A percentile compares a stretch with the other conserved stretches of the same genome.
Evolutionary conservation across 495 filamentous ascomycete genomes (phyloP).

Genomic region (Penicillium goetzii): DNA sequence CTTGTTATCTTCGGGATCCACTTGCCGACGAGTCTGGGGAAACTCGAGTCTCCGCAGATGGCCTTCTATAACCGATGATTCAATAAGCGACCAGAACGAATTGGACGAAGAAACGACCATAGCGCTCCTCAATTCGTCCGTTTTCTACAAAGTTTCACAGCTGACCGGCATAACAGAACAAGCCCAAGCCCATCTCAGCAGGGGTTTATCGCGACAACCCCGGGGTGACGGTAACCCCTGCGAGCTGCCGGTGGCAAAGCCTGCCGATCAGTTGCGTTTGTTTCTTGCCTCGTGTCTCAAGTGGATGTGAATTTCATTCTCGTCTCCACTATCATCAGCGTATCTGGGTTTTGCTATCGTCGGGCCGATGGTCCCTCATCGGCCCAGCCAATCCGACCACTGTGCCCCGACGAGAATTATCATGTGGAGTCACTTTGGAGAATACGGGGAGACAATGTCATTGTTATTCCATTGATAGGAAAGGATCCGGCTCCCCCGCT

Average conservation of each 20-base stretch:
- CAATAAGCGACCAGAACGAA: background rate
- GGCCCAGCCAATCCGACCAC: conserved; percentile 7
- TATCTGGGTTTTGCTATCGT: conserved; percentile 15
- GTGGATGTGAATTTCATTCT: background rate
- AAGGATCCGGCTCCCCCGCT: conserved; percentile 8
- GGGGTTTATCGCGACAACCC: conserved; percentile 8
- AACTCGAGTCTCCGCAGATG: conserved; percentile 8
- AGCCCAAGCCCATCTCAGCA: conserved; percentile 14
- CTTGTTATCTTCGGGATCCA: conserved; percentile 26
- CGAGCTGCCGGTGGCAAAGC: conserved; percentile 4
- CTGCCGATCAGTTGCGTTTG: conserved; percentile 5
- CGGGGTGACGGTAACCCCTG: background rate
- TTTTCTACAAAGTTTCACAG: too few species aligned
- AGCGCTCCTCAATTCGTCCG: background rate
- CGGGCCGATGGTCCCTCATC: conserved; percentile 22
- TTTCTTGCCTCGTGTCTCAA: background rate
- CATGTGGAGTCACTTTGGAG: background rate
- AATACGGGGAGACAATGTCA: background rate
- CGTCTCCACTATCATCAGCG: background rate
- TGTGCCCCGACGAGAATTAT: background rate
- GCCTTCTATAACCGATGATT: background rate
- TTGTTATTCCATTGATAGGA: conserved; percentile 12
- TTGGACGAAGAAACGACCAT: background rate
- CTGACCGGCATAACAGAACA: background rate
- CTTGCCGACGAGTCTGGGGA: conserved; percentile 29